Conservation (phyloP, 2,329 filamentous ascomycete species). For the Nemania sp. region DNA sequence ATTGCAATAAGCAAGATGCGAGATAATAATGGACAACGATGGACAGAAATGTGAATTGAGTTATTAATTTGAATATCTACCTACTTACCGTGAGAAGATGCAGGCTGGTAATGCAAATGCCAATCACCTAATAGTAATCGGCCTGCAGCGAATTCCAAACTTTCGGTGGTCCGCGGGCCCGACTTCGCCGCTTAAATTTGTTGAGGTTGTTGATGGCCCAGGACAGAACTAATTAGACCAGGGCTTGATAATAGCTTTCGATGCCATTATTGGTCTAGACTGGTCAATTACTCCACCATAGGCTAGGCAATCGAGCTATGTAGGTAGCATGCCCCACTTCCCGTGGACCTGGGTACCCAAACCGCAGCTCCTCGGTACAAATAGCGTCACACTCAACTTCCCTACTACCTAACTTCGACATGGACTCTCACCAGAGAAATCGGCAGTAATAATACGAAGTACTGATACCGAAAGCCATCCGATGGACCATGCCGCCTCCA, state of each 20-base stretch:
- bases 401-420: too few relatives aligned
- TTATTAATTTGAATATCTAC: too few relatives aligned
- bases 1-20: too few relatives aligned
- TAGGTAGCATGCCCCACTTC: neutral
- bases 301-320: neutral
- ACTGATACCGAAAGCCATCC: constrained; percentile 1
- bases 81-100: neutral
- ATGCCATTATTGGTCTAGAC: constrained; percentile 22
- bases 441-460: constrained; percentile 12
- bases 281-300: constrained; percentile 3
- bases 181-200: neutral
- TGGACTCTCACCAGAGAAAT: constrained; percentile 11
- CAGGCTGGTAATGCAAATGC: too few relatives aligned
- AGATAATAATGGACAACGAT: too few relatives aligned
- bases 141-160: too few relatives aligned
- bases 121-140: too few relatives aligned
- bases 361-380: too few relatives aligned
- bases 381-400: constrained; percentile 4
- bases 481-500: constrained; percentile 39
- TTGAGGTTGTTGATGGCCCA: neutral
- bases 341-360: too few relatives aligned
- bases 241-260: neutral
- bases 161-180: constrained; percentile 20
- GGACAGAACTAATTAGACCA: constrained; percentile 12
- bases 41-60: too few relatives aligned